phyloP scores from a whole-genome alignment of 257 asterid species.

The Coffea canephora region DNA sequence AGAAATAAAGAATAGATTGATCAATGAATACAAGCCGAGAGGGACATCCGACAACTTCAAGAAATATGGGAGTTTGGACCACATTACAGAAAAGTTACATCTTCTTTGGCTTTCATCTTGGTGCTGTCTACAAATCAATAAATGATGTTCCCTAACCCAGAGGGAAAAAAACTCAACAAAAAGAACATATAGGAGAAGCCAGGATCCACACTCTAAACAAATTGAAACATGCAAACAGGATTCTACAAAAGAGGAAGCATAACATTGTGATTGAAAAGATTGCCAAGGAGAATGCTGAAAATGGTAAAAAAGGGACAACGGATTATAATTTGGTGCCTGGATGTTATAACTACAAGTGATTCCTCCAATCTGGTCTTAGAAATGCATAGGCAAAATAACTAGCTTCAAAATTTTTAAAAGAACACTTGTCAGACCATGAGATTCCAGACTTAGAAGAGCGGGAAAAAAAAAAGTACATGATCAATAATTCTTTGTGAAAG shows the following conservation, averaged over 20 bases:
- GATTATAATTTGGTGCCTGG: not conserved
- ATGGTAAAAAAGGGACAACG: no score
- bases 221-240: no score
- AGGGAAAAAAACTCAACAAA: not conserved
- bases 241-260: no score
- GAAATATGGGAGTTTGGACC: not conserved
- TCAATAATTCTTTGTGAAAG: not conserved
- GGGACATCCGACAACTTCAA: not conserved
- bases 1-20: conserved; percentile 28
- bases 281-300: no score
- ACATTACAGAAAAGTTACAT: not conserved
- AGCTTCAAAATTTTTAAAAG: not conserved
- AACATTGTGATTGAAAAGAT: no score
- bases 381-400: not conserved
- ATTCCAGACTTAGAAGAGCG: not conserved
- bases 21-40: not conserved
- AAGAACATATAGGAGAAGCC: not conserved
- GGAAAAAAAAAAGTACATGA: not conserved
- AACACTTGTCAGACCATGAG: not conserved
- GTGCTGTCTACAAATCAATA: not conserved
- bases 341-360: not conserved
- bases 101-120: not conserved
- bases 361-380: not conserved
- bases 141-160: not conserved
- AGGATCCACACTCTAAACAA: conserved; percentile 2